Conservation (phyloP, 345 rosid genomes). For the Microcos paniculata region DNA sequence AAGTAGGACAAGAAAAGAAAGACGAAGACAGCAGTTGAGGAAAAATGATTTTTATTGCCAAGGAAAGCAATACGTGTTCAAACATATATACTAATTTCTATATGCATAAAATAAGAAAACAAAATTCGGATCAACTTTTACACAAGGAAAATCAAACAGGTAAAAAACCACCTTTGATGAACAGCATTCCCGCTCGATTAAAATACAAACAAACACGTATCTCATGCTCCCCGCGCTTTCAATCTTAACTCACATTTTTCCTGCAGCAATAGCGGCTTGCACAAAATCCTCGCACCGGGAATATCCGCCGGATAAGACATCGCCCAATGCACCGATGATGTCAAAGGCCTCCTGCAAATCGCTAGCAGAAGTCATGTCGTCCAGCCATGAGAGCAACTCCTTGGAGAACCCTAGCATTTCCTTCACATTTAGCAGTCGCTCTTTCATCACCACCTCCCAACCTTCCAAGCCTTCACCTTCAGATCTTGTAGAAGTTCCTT, state of each 20-base stretch:
- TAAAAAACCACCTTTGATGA: neutral
- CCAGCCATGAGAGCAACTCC: slow-evolving; percentile 81
- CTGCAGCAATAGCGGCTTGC: slow-evolving; percentile 58
- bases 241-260: slow-evolving; percentile 35
- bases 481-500: slow-evolving; percentile 26
- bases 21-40: slow-evolving; percentile 43
- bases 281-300: slow-evolving; percentile 74
- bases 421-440: slow-evolving; percentile 60
- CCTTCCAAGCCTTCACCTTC: slow-evolving; percentile 67
- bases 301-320: slow-evolving; percentile 73
- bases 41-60: neutral
- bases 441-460: slow-evolving; percentile 86
- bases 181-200: no score
- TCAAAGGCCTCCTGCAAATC: slow-evolving; percentile 94
- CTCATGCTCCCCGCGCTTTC: slow-evolving; percentile 18
- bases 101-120: neutral
- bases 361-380: slow-evolving; percentile 67
- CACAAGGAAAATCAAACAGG: neutral
- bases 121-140: neutral
- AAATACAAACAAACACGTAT: slow-evolving; percentile 8
- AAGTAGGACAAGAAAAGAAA: neutral
- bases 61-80: neutral
- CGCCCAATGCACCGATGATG: slow-evolving; percentile 66
- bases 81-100: neutral
- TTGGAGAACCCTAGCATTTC: slow-evolving; percentile 86